Evolutionary conservation across 2,329 filamentous ascomycete genomes (phyloP).

Genomic region (Diaporthe capsici): DNA sequence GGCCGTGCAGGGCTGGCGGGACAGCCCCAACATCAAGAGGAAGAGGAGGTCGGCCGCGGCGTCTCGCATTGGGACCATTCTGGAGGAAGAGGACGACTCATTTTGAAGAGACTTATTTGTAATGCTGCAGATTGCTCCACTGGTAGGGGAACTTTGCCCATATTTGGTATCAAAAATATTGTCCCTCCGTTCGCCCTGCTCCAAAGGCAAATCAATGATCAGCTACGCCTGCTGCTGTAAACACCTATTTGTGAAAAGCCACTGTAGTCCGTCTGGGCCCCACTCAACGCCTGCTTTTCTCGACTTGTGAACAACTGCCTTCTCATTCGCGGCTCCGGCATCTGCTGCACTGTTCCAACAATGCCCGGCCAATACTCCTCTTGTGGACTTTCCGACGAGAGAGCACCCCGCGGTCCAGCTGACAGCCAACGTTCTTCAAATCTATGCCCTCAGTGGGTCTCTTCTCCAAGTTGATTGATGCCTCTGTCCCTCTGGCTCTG

Average conservation of each 20-base stretch:
- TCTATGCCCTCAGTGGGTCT: constrained; percentile 49
- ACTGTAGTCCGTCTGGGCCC: neutral
- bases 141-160: neutral
- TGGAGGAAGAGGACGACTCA: constrained; percentile 78
- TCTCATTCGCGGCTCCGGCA: neutral
- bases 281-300: neutral
- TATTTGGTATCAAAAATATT: constrained; percentile 30
- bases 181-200: constrained; percentile 10
- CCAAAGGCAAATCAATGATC: constrained; percentile 12
- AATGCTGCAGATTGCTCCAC: neutral
- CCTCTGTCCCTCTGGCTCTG: constrained; percentile 34
- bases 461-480: constrained; percentile 35
- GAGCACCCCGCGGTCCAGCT: neutral
- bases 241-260: neutral
- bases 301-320: neutral
- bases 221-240: constrained; percentile 25
- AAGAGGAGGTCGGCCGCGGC: constrained; percentile 59
- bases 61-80: constrained; percentile 64
- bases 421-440: neutral
- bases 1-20: constrained; percentile 41
- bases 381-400: neutral
- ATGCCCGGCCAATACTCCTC: neutral
- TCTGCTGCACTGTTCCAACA: neutral
- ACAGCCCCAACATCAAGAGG: constrained; percentile 48
- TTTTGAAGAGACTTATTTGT: constrained; percentile 20